Conservation (phyloP, 169 alveolate species). For the Plasmodium gallinaceum region DNA sequence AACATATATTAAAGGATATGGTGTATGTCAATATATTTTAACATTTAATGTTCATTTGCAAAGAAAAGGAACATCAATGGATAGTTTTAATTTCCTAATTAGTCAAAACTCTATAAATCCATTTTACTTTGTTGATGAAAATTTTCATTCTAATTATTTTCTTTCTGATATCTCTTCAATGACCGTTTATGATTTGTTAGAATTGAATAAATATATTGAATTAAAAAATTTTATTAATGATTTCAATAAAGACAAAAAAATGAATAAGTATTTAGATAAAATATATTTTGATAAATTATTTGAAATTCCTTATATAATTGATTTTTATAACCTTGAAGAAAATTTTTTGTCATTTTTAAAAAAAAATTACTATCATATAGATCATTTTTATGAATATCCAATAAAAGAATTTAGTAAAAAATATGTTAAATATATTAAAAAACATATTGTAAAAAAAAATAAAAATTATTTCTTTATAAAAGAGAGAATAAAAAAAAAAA, state of each 20-base stretch:
- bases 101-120: slow-evolving; percentile 89
- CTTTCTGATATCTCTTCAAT: slow-evolving; percentile 77
- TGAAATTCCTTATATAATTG: slow-evolving; percentile 7
- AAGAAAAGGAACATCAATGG: slow-evolving; percentile 92
- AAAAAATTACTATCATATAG: slow-evolving; percentile 18
- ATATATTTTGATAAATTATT: slow-evolving; percentile 43
- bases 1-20: slow-evolving; percentile 81
- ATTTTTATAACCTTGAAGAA: slow-evolving; percentile 26
- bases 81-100: slow-evolving; percentile 83
- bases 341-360: slow-evolving; percentile 44
- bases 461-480: slow-evolving; percentile 5
- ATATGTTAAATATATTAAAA: neutral
- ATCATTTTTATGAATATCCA: slow-evolving; percentile 44
- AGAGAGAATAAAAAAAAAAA: neutral
- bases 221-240: slow-evolving; percentile 47
- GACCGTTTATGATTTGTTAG: slow-evolving; percentile 72
- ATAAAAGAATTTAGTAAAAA: slow-evolving; percentile 13
- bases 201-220: slow-evolving; percentile 75
- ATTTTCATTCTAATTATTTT: slow-evolving; percentile 79
- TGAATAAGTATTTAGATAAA: slow-evolving; percentile 23
- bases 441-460: slow-evolving; percentile 33
- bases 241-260: slow-evolving; percentile 14
- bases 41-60: slow-evolving; percentile 88
- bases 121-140: slow-evolving; percentile 80
- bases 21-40: slow-evolving; percentile 83